Base-by-base conservation (phyloP, 805 yeast genomes). In the Wickerhamomyces alni region DNA sequence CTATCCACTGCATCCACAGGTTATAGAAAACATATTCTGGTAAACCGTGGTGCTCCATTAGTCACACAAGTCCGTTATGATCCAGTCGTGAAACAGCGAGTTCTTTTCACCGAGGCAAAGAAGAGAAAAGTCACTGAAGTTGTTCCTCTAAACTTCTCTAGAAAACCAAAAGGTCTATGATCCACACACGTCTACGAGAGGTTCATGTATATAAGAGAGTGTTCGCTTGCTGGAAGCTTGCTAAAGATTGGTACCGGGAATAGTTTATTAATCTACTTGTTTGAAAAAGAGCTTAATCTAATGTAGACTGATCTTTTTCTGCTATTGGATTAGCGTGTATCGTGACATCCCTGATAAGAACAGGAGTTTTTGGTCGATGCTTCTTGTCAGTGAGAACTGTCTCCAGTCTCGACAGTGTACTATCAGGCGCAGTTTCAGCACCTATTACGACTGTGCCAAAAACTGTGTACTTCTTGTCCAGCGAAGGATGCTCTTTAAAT, bases 1-100 rank as follows among this genome's bases (percentile, higher is more conserved):
- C 69, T 89, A 3, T 91, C 98, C 2, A 74, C 93, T 2, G 98
- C 97, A 15, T 77, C 82, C 51, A 89, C 98, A 1, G 98, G 98
- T 1, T 86, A 72, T 62, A 78, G 79, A 58, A 79, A 94, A 58
- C 82, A 88, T 59, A 76, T 88, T 48, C 69, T 79, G 37, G 76
- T 89, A 35, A 93, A 88, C 36, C 81, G 96, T 67, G 79, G 85
- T 39, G 79, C 94, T 3, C 85, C 86, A 36, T 69, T 77, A 41
- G 80, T 91, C 46, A 79, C 77, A 35, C 93, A 87, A 57, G 82
- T 89, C 25, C 75, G 93, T 52, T 87, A 87, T 56, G 96, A 87
- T 57, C 95, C 96, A 2, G 54, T 80, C 2, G 96, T 87, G 10
- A 80, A 84, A 63, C 80, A 96, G 62, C 96, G 88, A 67, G 96